Evolutionary conservation across 2,329 filamentous ascomycete genomes (phyloP), one percentile per base, ranked within the genome.

Genomic region (Chrysoporthe puriensis): DNA sequence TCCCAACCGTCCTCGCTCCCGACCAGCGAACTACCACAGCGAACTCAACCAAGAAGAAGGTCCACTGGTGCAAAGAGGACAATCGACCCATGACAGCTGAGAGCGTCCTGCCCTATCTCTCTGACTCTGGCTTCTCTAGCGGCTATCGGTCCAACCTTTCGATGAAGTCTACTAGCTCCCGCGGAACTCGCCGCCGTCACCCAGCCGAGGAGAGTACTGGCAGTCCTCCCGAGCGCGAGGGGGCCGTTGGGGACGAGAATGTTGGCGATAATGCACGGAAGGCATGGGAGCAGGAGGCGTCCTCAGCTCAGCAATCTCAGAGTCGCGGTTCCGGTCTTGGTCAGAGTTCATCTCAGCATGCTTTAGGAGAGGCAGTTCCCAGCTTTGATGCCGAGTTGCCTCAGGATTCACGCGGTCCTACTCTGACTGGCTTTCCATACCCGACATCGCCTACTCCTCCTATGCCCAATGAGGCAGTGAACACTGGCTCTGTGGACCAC

Each of bases 171-270:
- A 62, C 54, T n/a, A 56, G 52, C 21, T 60, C 63, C 4, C 52
- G 58, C 4, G 60, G 54, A 46, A 66, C 62, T 40, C 42, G 61
- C 40, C 67, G 64, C 21, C 69, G 67, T 44, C 46, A 69, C 36
- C 69, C 69, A 26, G 67, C 61, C 21, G 64, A 64, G 21, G 40
- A 54, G 44, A 69, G 67, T 67, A 69, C 57, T 7, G 69, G 69
- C n/a, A 70, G 69, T 9, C 69, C 69, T 16, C 66, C 44, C 8
- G 60, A 54, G 54, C 63, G 63, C 1, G 48, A 64, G 8, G 50
- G 48, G 4, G 43, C 32, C 46, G 11, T 18, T 16, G 36, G 32
- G 18, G 48, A 50, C 4, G 32, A 54, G 32, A 46, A 68, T n/a
- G 60, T 68, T 13, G 66, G 66, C 16, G 62, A 68, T 40, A 57